Conservation (phyloP, 1,284 basidiomycete species). For the Melanopsichium pennsylvanicum region DNA sequence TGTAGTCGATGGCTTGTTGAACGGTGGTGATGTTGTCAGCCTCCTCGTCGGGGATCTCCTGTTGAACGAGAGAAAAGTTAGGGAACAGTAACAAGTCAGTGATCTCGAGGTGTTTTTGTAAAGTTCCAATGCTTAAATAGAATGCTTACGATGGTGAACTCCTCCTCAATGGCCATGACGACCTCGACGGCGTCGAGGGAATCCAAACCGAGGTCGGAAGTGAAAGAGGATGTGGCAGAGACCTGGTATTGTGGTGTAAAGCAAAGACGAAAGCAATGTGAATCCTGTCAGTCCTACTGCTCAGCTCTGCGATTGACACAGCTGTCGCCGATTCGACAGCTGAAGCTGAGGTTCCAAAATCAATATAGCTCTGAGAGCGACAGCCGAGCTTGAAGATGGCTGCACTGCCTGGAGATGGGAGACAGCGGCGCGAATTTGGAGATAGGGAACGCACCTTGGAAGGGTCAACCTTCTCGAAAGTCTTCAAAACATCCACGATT, state of each 20-base stretch:
- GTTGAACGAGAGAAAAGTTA: background rate
- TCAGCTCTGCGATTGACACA: no score
- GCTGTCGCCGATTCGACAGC: no score
- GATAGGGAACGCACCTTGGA: slow-evolving; percentile 70
- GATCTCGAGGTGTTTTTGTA: no score
- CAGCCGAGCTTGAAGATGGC: no score
- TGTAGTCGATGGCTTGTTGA: slow-evolving; percentile 95
- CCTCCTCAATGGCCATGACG: slow-evolving; percentile 99
- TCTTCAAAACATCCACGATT: slow-evolving; percentile 86
- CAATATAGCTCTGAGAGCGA: no score
- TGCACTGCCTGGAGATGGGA: no score
- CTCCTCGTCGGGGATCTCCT: slow-evolving; percentile 97
- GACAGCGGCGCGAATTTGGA: background rate
- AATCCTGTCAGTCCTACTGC: background rate
- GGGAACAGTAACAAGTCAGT: no score
- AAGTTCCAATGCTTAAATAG: no score
- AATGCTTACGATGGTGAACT: slow-evolving; percentile 68
- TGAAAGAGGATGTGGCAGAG: slow-evolving; percentile 77
- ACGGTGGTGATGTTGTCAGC: slow-evolving; percentile 98
- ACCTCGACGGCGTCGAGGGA: slow-evolving; percentile 98
- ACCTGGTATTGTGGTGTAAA: slow-evolving; percentile 72
- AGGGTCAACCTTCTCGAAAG: slow-evolving; percentile 92
- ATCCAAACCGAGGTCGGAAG: slow-evolving; percentile 89
- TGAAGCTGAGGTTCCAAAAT: no score
- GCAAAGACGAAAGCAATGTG: background rate